Evolutionary conservation across 108 stramenopile genomes (phyloP).

Genomic region (Pinguiococcus pyrenoidosus): DNA sequence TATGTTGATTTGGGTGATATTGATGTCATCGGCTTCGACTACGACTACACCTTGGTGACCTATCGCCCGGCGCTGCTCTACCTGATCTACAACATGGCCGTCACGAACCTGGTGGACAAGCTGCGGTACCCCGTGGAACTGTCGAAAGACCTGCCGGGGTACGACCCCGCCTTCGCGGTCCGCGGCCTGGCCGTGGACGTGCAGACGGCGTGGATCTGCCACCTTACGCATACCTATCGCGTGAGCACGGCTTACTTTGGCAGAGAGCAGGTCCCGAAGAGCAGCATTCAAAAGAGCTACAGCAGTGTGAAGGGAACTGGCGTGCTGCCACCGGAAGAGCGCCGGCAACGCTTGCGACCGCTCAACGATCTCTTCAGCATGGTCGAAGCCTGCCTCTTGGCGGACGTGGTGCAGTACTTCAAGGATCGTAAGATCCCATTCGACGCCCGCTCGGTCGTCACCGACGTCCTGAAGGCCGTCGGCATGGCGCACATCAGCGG

Average conservation of each 20-base stretch:
- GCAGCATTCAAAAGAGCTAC: too few species aligned
- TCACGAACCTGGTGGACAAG: slow-evolving; percentile 62
- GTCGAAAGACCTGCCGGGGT: slow-evolving; percentile 43
- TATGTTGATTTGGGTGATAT: slow-evolving; percentile 79
- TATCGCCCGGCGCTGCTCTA: slow-evolving; percentile 64
- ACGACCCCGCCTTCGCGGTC: slow-evolving; percentile 66
- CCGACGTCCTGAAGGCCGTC: slow-evolving; percentile 71
- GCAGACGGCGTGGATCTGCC: slow-evolving; percentile 82
- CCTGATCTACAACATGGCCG: slow-evolving; percentile 80
- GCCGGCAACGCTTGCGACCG: slow-evolving; percentile 60
- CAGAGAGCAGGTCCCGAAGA: too few species aligned
- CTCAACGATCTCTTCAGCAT: slow-evolving; percentile 84
- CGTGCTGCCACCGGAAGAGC: slow-evolving; percentile 50
- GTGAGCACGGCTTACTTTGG: too few species aligned
- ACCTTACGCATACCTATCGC: slow-evolving; percentile 76
- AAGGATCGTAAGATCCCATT: slow-evolving; percentile 57
- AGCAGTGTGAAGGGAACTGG: too few species aligned
- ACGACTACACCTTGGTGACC: slow-evolving; percentile 85
- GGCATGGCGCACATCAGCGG: slow-evolving; percentile 74
- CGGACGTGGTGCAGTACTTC: slow-evolving; percentile 84
- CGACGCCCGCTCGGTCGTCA: slow-evolving; percentile 55
- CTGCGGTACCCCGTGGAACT: slow-evolving; percentile 71
- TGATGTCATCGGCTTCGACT: slow-evolving; percentile 82
- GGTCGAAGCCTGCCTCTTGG: slow-evolving; percentile 89
- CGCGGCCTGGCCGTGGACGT: slow-evolving; percentile 86